phyloP scores from a whole-genome alignment of 257 asterid genomes.

The Ilex aquifolium region DNA sequence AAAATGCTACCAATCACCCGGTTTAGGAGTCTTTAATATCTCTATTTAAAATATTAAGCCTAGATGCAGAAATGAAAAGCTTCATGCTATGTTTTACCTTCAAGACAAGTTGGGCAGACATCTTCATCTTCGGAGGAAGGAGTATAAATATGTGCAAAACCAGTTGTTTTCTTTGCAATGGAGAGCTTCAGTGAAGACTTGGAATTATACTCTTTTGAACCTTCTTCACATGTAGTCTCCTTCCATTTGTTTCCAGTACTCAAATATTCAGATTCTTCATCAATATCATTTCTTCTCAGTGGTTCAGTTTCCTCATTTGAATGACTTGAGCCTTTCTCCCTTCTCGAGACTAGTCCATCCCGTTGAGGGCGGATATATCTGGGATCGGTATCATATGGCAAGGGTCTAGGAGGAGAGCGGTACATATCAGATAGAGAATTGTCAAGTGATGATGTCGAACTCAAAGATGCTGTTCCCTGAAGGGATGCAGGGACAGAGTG shows the following conservation, averaged over 20 bases:
- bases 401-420: conserved; percentile 90
- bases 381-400: conserved; percentile 86
- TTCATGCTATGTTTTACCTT: conserved; percentile 40
- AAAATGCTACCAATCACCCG: background rate
- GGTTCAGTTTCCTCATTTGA: conserved; percentile 73
- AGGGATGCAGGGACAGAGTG: conserved; percentile 46
- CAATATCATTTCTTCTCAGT: conserved; percentile 54
- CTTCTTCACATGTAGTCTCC: conserved; percentile 47
- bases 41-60: background rate
- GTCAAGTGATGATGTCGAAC: conserved; percentile 55
- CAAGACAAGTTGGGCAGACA: conserved; percentile 29
- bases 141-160: conserved; percentile 61
- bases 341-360: conserved; percentile 64
- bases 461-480: conserved; percentile 52
- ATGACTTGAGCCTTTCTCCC: conserved; percentile 84
- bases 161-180: conserved; percentile 36
- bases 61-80: conserved; percentile 1
- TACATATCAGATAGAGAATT: conserved; percentile 71
- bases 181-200: conserved; percentile 47
- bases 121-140: conserved; percentile 44
- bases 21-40: background rate
- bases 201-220: conserved; percentile 50
- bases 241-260: conserved; percentile 53
- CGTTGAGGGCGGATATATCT: conserved; percentile 61
- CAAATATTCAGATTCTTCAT: conserved; percentile 54